Percentiles rank a stretch among this genome's conserved stretches.
Conservation (phyloP, 352 stramenopile species). For the Globisporangium paroecandrum region DNA sequence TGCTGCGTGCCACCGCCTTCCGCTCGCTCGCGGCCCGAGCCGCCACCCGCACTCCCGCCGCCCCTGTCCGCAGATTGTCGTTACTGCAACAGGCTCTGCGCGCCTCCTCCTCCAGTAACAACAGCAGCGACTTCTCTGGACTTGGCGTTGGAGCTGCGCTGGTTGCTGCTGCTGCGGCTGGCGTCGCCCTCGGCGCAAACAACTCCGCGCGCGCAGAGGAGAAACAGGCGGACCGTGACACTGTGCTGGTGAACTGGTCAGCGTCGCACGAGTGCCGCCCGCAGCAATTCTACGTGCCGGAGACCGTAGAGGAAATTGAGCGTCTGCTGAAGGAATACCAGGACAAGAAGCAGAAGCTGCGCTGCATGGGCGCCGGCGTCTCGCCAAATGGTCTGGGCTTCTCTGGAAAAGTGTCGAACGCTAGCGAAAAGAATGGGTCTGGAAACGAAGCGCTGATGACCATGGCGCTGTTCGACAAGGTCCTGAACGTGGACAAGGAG, state of each 20-base stretch:
- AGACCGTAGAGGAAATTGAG: slow-evolving; percentile 71
- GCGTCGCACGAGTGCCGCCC: slow-evolving; percentile 73
- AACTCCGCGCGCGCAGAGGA: slow-evolving; percentile 14
- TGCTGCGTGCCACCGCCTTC: slow-evolving; percentile 16
- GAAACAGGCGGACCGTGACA: slow-evolving; percentile 35
- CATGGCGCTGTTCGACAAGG: slow-evolving; percentile 90
- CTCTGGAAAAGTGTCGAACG: slow-evolving; percentile 25
- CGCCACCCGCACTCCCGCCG: background rate
- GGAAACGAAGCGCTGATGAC: slow-evolving; percentile 84
- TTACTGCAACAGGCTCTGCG: background rate
- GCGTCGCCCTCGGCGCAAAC: slow-evolving; percentile 13
- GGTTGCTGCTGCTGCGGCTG: slow-evolving; percentile 20
- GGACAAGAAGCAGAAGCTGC: slow-evolving; percentile 73
- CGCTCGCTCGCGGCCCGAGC: slow-evolving; percentile 11
- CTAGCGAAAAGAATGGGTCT: slow-evolving; percentile 18
- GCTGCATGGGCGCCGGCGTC: slow-evolving; percentile 94
- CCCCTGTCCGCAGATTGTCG: slow-evolving; percentile 5
- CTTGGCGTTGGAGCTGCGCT: slow-evolving; percentile 7
- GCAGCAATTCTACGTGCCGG: slow-evolving; percentile 59
- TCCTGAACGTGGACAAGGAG: slow-evolving; percentile 89
- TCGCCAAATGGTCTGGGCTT: slow-evolving; percentile 97
- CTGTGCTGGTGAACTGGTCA: slow-evolving; percentile 83
- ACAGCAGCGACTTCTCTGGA: background rate
- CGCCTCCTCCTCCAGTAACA: slow-evolving; percentile 1
- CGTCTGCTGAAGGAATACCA: slow-evolving; percentile 57